A percentile compares a stretch with the other conserved stretches of the same genome.
Conservation (phyloP, 306 rosid species). For the Abrus precatorius region DNA sequence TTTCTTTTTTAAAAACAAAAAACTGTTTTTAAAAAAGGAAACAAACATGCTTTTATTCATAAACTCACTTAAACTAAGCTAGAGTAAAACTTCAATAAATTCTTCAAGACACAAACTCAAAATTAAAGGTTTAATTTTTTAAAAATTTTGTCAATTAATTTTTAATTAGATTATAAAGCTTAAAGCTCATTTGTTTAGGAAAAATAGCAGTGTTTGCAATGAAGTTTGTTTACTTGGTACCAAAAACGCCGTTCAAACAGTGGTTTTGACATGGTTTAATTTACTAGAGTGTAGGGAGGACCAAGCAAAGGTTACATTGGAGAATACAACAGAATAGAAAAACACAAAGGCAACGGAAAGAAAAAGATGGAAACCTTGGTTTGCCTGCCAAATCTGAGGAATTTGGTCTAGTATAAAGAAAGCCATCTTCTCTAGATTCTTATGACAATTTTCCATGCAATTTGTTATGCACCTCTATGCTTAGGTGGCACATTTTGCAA, state of each 20-base stretch:
- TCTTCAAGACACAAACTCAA: neutral
- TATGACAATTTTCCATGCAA: neutral
- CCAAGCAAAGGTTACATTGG: neutral
- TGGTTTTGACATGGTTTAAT: neutral
- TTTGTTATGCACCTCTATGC: no score
- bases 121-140: neutral
- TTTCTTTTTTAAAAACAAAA: no score
- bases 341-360: neutral
- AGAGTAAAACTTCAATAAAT: no score
- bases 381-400: constrained; percentile 48
- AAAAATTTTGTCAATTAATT: no score
- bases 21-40: no score
- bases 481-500: no score
- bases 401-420: constrained; percentile 54
- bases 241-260: neutral
- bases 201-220: neutral
- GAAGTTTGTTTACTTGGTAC: neutral
- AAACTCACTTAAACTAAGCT: no score
- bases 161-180: no score
- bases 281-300: neutral
- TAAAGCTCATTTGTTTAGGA: neutral
- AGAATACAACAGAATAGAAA: neutral
- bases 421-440: constrained; percentile 22
- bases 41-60: no score
- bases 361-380: neutral